A percentile compares a stretch with the other conserved stretches of the same genome.
Evolutionary conservation across 805 yeast species (phyloP).

Genomic region (Lipomyces japonicus): DNA sequence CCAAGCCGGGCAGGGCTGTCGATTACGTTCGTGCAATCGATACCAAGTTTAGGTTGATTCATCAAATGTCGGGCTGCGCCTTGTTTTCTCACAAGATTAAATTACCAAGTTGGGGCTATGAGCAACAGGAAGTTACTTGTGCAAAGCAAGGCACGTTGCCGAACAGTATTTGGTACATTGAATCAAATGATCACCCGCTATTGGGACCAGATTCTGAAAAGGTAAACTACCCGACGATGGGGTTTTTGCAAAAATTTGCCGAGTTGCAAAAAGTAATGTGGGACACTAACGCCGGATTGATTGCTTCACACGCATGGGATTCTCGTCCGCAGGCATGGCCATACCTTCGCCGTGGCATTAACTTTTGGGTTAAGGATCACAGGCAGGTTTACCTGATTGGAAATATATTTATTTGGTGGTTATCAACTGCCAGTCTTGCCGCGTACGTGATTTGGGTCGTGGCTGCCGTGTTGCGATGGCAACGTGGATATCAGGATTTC

Average conservation of each 20-base stretch:
- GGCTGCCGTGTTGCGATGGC: slow-evolving; percentile 39
- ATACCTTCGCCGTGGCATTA: slow-evolving; percentile 53
- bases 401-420: slow-evolving; percentile 56
- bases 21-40: slow-evolving; percentile 53
- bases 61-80: slow-evolving; percentile 63
- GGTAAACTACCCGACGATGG: slow-evolving; percentile 38
- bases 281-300: slow-evolving; percentile 46
- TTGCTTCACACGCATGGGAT: slow-evolving; percentile 48
- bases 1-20: slow-evolving; percentile 39
- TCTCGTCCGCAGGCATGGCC: slow-evolving; percentile 67
- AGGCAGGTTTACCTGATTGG: slow-evolving; percentile 58
- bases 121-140: slow-evolving; percentile 87
- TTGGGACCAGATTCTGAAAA: slow-evolving; percentile 37
- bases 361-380: slow-evolving; percentile 49
- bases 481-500: slow-evolving; percentile 39
- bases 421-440: slow-evolving; percentile 40
- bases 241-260: slow-evolving; percentile 49
- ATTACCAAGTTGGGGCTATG: slow-evolving; percentile 80
- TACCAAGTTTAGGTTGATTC: slow-evolving; percentile 65
- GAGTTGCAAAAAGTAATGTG: slow-evolving; percentile 60
- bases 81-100: slow-evolving; percentile 67
- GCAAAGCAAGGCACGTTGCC: slow-evolving; percentile 65
- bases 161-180: slow-evolving; percentile 72
- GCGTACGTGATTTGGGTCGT: slow-evolving; percentile 33
- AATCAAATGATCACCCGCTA: slow-evolving; percentile 55